Percentiles rank a stretch among this genome's conserved stretches.
phyloP scores from a whole-genome alignment of 352 stramenopile species.

The Globisporangium okanoganense region DNA sequence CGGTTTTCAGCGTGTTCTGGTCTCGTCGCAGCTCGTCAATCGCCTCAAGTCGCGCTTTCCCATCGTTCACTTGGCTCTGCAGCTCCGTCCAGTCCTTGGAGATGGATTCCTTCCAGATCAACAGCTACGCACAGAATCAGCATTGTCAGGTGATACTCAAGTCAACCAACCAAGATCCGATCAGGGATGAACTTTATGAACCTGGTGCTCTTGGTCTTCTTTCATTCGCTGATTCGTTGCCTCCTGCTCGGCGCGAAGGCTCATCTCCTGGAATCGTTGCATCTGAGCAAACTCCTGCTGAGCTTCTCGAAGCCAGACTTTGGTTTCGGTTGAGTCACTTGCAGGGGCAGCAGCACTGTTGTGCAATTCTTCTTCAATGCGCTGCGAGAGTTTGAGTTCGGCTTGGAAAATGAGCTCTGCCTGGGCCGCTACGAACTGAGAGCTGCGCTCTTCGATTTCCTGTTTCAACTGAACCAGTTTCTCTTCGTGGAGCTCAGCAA shows the following conservation, averaged over 20 bases:
- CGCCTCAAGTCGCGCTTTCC: not conserved
- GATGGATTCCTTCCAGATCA: conserved; percentile 13
- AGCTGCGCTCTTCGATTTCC: not conserved
- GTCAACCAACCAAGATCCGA: not conserved
- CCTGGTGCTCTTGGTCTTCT: conserved; percentile 11
- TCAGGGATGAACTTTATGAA: not conserved
- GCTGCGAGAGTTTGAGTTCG: not conserved
- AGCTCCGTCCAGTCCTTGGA: conserved; percentile 7
- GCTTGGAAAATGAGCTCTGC: not conserved
- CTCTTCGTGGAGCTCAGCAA: not conserved
- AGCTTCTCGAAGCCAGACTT: not conserved
- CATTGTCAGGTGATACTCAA: not conserved
- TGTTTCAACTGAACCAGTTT: not conserved
- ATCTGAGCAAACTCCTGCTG: not conserved
- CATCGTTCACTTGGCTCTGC: not conserved
- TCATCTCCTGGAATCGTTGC: not conserved
- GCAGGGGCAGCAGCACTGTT: not conserved
- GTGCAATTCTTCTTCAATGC: not conserved
- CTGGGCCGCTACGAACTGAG: not conserved
- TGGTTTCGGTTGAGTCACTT: not conserved
- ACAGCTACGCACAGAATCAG: not conserved
- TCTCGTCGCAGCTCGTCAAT: not conserved
- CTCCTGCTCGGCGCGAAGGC: not conserved
- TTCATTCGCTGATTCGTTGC: not conserved
- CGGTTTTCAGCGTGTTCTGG: not conserved